These are phyloP conservation scores for Pholiota microspora DNA, from an alignment of 768 basidiomycete genomes.

Conservation along the genomic window DNA sequence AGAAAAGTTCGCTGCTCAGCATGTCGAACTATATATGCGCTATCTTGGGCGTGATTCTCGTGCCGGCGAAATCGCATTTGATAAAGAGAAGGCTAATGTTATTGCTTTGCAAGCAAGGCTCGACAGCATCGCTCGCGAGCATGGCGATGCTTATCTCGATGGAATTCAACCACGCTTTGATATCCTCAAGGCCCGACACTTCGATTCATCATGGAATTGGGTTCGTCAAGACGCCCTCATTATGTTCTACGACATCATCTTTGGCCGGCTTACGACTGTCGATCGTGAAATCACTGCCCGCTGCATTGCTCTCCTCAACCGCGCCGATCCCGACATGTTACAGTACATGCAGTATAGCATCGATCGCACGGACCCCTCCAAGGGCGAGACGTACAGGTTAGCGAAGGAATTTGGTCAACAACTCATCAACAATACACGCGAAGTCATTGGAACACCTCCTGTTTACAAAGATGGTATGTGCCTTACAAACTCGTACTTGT, in stretches of 20 bases:
- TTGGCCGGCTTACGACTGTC: conserved; percentile 89
- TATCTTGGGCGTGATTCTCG: conserved; percentile 94
- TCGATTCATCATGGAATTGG: conserved; percentile 99
- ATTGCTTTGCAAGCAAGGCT: conserved; percentile 77
- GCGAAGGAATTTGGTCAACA: conserved; percentile 97
- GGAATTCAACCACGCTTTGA: conserved; percentile 96
- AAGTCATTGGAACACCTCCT: conserved; percentile 80
- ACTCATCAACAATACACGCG: conserved; percentile 89
- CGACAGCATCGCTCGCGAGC: conserved; percentile 86
- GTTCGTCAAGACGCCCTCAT: conserved; percentile 93
- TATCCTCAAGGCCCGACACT: conserved; percentile 93
- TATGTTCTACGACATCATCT: conserved; percentile 99
- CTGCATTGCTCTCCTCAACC: conserved; percentile 96
- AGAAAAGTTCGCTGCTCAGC: conserved; percentile 86
- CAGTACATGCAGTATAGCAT: conserved; percentile 97
- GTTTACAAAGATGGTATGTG: conserved; percentile 91
- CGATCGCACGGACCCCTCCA: conserved; percentile 72
- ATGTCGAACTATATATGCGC: conserved; percentile 96
- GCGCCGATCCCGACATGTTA: conserved; percentile 89
- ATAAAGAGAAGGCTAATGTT: conserved; percentile 77
- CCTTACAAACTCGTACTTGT: too few relatives aligned
- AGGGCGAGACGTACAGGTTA: conserved; percentile 91
- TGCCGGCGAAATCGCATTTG: conserved; percentile 86
- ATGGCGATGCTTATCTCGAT: conserved; percentile 90
- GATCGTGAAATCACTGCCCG: conserved; percentile 96